Percentiles rank a stretch among this genome's conserved stretches.
Conservation (phyloP, 2,329 filamentous ascomycete genomes). For the Chaetothyriales sp. region DNA sequence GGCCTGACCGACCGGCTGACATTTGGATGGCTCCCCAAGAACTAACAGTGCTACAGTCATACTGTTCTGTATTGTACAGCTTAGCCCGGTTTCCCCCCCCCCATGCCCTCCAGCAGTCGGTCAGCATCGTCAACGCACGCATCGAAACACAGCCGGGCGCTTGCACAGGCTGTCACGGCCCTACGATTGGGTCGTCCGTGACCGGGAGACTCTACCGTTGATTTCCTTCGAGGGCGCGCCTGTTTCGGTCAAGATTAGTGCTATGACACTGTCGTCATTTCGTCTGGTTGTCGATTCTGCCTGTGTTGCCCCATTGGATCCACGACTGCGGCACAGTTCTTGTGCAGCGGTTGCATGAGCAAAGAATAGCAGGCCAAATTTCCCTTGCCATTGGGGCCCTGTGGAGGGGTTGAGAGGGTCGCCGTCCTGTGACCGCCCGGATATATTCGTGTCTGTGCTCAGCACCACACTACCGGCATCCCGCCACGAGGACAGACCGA, state of each 20-base stretch:
- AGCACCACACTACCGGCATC: neutral
- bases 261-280: neutral
- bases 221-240: neutral
- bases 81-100: too few relatives aligned
- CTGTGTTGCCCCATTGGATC: neutral
- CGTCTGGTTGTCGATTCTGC: neutral
- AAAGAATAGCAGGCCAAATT: neutral
- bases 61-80: too few relatives aligned
- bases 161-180: neutral
- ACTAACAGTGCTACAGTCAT: too few relatives aligned
- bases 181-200: neutral
- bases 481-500: neutral
- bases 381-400: too few relatives aligned
- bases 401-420: too few relatives aligned
- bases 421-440: neutral
- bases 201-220: neutral
- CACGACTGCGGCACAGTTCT: neutral
- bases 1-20: too few relatives aligned
- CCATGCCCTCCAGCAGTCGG: neutral
- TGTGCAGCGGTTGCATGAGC: neutral
- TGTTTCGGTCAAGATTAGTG: neutral
- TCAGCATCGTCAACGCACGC: neutral
- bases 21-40: too few relatives aligned
- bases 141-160: neutral
- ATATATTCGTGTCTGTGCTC: neutral